Evolutionary conservation across 345 rosid species (phyloP).

Genomic region (Eucalyptus leucophloia): DNA sequence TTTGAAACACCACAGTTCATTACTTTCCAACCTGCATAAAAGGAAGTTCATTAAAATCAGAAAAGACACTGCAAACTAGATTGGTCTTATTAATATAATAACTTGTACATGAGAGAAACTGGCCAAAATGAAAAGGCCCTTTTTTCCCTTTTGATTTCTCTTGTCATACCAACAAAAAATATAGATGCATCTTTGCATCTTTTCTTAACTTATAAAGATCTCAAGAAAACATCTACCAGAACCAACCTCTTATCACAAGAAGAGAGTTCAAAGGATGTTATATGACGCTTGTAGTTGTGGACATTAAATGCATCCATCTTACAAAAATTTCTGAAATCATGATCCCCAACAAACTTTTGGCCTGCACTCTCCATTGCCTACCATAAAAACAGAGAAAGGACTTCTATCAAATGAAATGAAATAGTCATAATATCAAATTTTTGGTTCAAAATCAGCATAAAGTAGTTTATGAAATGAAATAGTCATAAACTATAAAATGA

Average conservation of each 20-base stretch:
- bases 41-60: neutral
- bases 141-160: neutral
- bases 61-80: neutral
- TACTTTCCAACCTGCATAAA: constrained; percentile 46
- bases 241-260: constrained; percentile 61
- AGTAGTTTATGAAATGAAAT: neutral
- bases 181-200: neutral
- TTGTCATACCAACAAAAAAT: neutral
- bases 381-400: neutral
- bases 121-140: neutral
- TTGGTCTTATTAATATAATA: neutral
- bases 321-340: constrained; percentile 89
- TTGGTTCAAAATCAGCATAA: neutral
- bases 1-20: constrained; percentile 54
- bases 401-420: neutral
- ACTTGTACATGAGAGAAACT: neutral
- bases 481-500: neutral
- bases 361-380: constrained; percentile 84
- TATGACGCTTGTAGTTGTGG: constrained; percentile 53
- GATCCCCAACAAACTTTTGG: constrained; percentile 75
- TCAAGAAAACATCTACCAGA: neutral
- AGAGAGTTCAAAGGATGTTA: constrained; percentile 51
- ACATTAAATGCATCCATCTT: constrained; percentile 95
- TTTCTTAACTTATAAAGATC: neutral
- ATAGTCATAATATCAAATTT: neutral